phyloP scores from a whole-genome alignment of 139 green algal species.

The Astrephomene gubernaculifera region DNA sequence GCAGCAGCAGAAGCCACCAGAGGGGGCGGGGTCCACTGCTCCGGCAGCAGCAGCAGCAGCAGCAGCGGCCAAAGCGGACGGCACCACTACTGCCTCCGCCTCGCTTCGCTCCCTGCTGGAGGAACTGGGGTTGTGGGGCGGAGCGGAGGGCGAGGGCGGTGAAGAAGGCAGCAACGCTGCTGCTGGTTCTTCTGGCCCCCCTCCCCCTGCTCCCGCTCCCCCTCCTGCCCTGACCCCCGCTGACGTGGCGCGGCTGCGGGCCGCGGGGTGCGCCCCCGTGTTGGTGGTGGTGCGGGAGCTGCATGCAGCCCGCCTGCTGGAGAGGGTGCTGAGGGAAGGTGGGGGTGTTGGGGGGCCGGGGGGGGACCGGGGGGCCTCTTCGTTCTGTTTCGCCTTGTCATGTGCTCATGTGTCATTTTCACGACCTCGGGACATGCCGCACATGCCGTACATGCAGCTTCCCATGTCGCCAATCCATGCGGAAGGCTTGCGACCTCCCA shows the following conservation, averaged over 20 bases:
- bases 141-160: not conserved
- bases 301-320: slow-evolving; percentile 63
- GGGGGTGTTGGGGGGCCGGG: slow-evolving; percentile 54
- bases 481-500: too few relatives aligned
- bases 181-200: not conserved
- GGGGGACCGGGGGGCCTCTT: not conserved
- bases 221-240: not conserved
- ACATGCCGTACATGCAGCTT: too few relatives aligned
- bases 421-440: too few relatives aligned
- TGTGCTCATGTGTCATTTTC: too few relatives aligned
- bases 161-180: not conserved
- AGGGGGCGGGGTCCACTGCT: too few relatives aligned
- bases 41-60: not conserved
- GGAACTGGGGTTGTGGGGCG: slow-evolving; percentile 17
- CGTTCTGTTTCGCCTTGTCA: too few relatives aligned
- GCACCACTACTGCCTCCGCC: not conserved
- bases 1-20: slow-evolving; percentile 25
- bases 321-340: slow-evolving; percentile 57
- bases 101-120: not conserved
- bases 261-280: slow-evolving; percentile 48
- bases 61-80: not conserved
- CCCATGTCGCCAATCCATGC: too few relatives aligned
- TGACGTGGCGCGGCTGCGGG: slow-evolving; percentile 12
- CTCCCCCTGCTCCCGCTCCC: not conserved
- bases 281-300: slow-evolving; percentile 73